phyloP scores from a whole-genome alignment of 2,329 filamentous ascomycete genomes.

The Aschersonia sp. region DNA sequence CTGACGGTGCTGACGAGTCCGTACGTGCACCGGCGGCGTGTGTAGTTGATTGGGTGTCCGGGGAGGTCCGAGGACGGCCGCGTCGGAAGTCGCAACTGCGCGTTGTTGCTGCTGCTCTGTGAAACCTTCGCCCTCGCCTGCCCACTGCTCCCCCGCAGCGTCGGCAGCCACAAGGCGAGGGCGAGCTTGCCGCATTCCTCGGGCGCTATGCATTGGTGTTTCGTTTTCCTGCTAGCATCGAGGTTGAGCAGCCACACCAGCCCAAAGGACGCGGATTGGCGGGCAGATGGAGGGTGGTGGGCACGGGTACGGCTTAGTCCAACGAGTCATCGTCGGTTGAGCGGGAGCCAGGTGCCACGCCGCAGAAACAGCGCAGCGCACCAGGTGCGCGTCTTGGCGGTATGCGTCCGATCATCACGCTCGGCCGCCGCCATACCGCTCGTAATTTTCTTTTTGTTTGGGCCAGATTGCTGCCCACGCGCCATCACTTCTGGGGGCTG shows the following conservation, averaged over 20 bases:
- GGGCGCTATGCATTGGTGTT: neutral
- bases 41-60: neutral
- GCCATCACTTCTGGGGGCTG: too few relatives aligned
- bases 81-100: neutral
- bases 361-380: neutral
- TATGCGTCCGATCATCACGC: neutral
- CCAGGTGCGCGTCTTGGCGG: neutral
- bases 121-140: neutral
- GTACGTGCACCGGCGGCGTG: neutral
- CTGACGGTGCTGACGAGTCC: conserved; percentile 3
- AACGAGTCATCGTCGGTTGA: neutral
- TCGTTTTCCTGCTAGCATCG: neutral
- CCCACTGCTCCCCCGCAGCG: neutral
- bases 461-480: neutral
- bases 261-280: neutral
- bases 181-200: neutral
- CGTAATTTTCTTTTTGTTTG: neutral
- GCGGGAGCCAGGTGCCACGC: neutral
- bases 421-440: neutral
- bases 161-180: neutral
- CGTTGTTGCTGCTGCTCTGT: neutral
- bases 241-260: neutral
- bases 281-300: neutral
- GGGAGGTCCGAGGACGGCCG: neutral
- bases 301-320: too few relatives aligned